These are phyloP conservation scores for Blastobotrys ciferrii DNA, from an alignment of 1,139 yeast species.

Conservation along the genomic window DNA sequence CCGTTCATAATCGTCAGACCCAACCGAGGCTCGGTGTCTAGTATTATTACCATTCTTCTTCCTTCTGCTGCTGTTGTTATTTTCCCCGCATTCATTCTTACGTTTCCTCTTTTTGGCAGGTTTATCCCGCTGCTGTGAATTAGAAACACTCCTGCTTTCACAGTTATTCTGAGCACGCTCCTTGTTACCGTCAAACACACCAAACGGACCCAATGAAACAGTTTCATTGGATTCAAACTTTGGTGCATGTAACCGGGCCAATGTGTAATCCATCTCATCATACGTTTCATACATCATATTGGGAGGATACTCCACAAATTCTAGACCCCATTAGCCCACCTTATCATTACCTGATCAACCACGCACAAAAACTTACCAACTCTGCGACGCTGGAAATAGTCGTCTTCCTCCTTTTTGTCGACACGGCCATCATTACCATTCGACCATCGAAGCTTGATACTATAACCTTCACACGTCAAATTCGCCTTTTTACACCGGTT, in stretches of 20 bases:
- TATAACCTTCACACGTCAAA: conserved; percentile 75
- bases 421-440: conserved; percentile 20
- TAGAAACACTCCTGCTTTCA: not conserved
- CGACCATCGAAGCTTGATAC: conserved; percentile 78
- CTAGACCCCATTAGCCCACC: not conserved
- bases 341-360: not conserved
- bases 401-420: conserved; percentile 36
- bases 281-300: conserved; percentile 64
- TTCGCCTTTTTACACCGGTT: conserved; percentile 53
- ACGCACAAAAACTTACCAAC: conserved; percentile 28
- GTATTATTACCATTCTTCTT: not conserved
- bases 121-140: conserved; percentile 5
- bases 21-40: not conserved
- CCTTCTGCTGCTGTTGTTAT: not conserved
- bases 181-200: conserved; percentile 57
- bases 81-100: not conserved
- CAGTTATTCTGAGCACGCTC: conserved; percentile 3
- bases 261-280: conserved; percentile 77
- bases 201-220: conserved; percentile 74
- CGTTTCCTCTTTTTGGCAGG: conserved; percentile 10
- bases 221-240: conserved; percentile 48
- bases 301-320: conserved; percentile 65
- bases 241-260: conserved; percentile 60
- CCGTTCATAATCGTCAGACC: not conserved
- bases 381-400: conserved; percentile 63